Evolutionary conservation across 371 early-diverging fungal genomes (phyloP).

Genomic region (Mortierella sp.): DNA sequence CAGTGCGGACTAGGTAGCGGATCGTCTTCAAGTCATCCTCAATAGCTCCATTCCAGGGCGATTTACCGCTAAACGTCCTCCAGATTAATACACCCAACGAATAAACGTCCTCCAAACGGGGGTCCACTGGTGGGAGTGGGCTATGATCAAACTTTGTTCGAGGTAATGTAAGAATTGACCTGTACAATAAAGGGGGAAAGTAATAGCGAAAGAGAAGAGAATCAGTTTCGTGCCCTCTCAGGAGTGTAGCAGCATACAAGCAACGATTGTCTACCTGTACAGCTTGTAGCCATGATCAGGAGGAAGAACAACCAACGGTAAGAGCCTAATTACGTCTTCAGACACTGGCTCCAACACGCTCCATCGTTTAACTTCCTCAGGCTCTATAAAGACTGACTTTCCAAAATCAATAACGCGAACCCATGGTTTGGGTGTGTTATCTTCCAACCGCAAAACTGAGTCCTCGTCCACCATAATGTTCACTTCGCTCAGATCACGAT

Average conservation of each 20-base stretch:
- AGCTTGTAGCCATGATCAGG: constrained; percentile 71
- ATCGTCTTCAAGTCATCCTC: constrained; percentile 70
- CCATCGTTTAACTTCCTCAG: constrained; percentile 63
- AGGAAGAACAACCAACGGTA: constrained; percentile 66
- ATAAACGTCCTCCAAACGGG: constrained; percentile 72
- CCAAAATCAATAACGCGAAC: constrained; percentile 74
- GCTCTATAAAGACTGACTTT: constrained; percentile 64
- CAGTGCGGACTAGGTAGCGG: constrained; percentile 65
- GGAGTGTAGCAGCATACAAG: background rate
- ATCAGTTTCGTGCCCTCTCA: background rate
- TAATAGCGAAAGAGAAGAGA: background rate
- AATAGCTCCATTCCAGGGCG: constrained; percentile 73
- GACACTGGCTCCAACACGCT: constrained; percentile 61
- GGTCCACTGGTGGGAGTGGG: constrained; percentile 64
- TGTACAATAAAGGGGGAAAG: background rate
- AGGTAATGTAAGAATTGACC: constrained; percentile 72
- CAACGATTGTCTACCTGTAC: constrained; percentile 42
- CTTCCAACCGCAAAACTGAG: constrained; percentile 55
- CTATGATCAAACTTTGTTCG: constrained; percentile 60
- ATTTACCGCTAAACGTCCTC: constrained; percentile 71
- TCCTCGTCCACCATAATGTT: constrained; percentile 77
- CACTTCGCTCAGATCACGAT: constrained; percentile 74
- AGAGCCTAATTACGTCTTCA: constrained; percentile 58
- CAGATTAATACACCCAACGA: constrained; percentile 73
- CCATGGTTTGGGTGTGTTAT: constrained; percentile 61